Evolutionary conservation across 306 rosid species (phyloP), one percentile per base, ranked within the genome.

Genomic region (Rosa lucieae): DNA sequence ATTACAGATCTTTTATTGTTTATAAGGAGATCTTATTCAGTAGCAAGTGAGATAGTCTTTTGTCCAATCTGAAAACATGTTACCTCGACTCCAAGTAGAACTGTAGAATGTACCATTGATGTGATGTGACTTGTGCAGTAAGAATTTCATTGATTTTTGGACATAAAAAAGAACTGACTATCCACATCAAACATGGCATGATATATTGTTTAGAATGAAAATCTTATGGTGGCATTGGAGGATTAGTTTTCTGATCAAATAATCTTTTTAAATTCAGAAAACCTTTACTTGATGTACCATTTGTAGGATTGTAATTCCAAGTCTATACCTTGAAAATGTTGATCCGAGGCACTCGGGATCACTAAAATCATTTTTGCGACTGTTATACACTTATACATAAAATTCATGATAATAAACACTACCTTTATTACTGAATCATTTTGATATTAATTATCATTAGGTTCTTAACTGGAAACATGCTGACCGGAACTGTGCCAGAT

Each of bases 381-480:
- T 29, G 39, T 23, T 23, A 23, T 23, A 3, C 32, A 20, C 8
- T 23, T 23, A 23, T 23, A 3, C 32, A 20, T n/a, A 5, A 8
- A 58, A 21, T 58, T 58, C 35, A 35, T 23, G 0, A 1, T 48
- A 13, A 48, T 48, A 48, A 48, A 48, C 1, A 48, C 53, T 48
- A 71, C 52, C 48, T 71, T 29, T 1, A 10, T 49, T 72, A 69
- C 81, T 85, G 63, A 58, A 58, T 58, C 29, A 0, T 29, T 61
- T 44, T 15, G 23, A 5, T 44, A 8, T 71, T 63, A 49, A 49
- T 70, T 59, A 14, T 58, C 53, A 71, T 61, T 68, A 93, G 97
- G 78, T 80, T 79, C 87, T 87, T 92, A 80, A 83, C 89, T 32
- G 90, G 89, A 80, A 90, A 92, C 81, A 21, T 56, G 81, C 77